Base-by-base conservation (phyloP, 805 yeast species). In the Candida morakotiae region DNA sequence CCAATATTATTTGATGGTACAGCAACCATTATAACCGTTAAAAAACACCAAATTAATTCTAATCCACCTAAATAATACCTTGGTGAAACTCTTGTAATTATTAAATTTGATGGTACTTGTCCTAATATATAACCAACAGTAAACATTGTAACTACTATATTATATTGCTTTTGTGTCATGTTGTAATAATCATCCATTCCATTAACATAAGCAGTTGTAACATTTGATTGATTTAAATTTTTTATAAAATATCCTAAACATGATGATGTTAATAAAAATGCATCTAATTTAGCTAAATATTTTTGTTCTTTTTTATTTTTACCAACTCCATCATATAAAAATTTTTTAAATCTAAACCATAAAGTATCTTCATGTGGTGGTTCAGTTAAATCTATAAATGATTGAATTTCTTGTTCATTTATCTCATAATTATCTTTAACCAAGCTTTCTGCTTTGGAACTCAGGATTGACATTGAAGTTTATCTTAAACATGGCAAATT, bases 91-190 rank as follows among this genome's bases (percentile, higher is more conserved):
- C 63, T 46, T 41, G 61, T 67, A 31, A 63, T 49, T 23, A 62
- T 52, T 32, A 50, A 48, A 34, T 68, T 68, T 1, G 76, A 62
- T 8, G 80, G 80, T 20, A 74, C 60, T 41, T 70, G 76, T 24
- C 77, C 77, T 25, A 75, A 44, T 32, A 73, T 66, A 39, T 75
- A 75, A 13, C 80, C 80, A 14, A 69, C 70, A 0, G 77, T 66
- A 68, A 69, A 73, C 19, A 64, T 43, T 0, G 77, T 63, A 2
- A 54, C 50, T 50, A 72, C 44, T 40, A 65, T 63, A 47, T 75
- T 73, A 44, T 64, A 68, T 40, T 75, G 71, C 38, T 64, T 67
- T 13, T 56, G 62, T 27, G 51, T 44, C 69, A 71, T 64, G 17
- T 49, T 40, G 41, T 62, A 67, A 46, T 63, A 54, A 44, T 71